phyloP scores from a whole-genome alignment of 2,329 filamentous ascomycete genomes.

The Cordyceps javanica region DNA sequence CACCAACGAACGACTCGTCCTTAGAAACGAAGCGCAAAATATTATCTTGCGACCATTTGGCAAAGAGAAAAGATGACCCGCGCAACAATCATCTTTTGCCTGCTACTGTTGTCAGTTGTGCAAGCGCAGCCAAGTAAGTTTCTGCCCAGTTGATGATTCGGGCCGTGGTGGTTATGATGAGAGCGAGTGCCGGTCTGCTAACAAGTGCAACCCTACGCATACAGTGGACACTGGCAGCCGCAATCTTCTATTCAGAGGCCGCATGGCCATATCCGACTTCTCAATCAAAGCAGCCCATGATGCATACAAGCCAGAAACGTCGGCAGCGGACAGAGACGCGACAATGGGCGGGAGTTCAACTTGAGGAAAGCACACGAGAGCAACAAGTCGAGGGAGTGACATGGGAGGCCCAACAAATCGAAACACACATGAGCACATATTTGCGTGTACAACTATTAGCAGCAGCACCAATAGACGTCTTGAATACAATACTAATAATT shows the following conservation, averaged over 20 bases:
- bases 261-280: background rate
- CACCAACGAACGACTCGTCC: background rate
- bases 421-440: background rate
- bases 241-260: constrained; percentile 6
- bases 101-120: background rate
- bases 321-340: background rate
- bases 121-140: background rate
- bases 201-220: background rate
- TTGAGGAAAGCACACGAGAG: background rate
- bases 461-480: background rate
- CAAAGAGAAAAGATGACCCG: background rate
- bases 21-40: background rate
- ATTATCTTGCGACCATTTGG: background rate
- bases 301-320: background rate
- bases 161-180: background rate
- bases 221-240: constrained; percentile 1
- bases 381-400: background rate
- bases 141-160: background rate
- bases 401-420: background rate
- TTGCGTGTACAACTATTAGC: background rate
- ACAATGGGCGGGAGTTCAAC: background rate
- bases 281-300: background rate
- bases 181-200: background rate
- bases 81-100: background rate
- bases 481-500: background rate